Evolutionary conservation across 108 stramenopile genomes (phyloP), one percentile per base, ranked within the genome.

Genomic region (Cylindrotheca fusiformis): DNA sequence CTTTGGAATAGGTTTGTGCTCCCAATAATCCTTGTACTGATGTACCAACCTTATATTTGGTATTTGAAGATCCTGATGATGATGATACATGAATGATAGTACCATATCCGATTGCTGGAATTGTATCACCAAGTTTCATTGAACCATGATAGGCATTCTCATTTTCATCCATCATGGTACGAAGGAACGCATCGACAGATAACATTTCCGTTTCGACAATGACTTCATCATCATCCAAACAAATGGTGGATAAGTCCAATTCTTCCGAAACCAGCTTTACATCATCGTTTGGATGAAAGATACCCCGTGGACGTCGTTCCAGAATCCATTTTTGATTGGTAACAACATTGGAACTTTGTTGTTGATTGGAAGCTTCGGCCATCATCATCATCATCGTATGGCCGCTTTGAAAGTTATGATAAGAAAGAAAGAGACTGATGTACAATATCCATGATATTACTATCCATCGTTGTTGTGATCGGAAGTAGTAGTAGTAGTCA

Each of bases 51-150:
- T 50, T 65, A 26, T 51, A 54, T 0, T 30, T 55, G 0, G 59
- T 2, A 48, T 63, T 48, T n/a, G n/a, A n/a, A 8, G 48, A 32
- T 21, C 71, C 74, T 1, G 71, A 58, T n/a, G n/a, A n/a, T n/a
- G n/a, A n/a, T n/a, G n/a, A n/a, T n/a, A n/a, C n/a, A 3, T 23
- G 2, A 12, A 76, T 31, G n/a, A 76, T 62, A 10, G 47, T 73
- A 0, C 79, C 79, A 50, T 75, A 72, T 3, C 79, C 79, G 1
- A 71, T 3, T 0, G 79, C 79, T 17, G 74, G 69, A 1, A 80
- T 47, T 3, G 75, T 51, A 2, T 32, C 26, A 27, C 66, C 74
- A 2, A 76, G 1, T 4, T 48, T 25, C 4, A 74, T n/a, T 18
- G 28, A 30, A 4, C 74, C 74, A 68, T 76, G 75, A 44, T 67